Base-by-base conservation (phyloP, 2,329 filamentous ascomycete genomes). In the Spiromastix sp. region DNA sequence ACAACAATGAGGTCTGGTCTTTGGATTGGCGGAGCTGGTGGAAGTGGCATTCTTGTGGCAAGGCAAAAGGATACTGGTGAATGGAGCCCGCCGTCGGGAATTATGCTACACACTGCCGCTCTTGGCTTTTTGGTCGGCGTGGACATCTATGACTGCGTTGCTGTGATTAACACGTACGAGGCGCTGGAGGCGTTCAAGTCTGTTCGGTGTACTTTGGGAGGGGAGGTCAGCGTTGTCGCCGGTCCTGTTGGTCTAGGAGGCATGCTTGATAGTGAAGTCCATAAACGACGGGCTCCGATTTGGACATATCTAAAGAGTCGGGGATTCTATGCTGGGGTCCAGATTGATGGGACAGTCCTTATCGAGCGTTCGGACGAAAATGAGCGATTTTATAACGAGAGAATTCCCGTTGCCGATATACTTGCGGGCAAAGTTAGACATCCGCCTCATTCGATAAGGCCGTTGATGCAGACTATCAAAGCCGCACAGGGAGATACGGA, bases 111-210 rank as follows among this genome's bases (percentile, higher is more conserved):
- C 54, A 94, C 89, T 0, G 77, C 85, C 1, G 85, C 82, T 1
- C 70, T 95, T 21, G 89, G 86, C 22, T 95, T 96, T 52, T 73
- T 94, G 35, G 79, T 87, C 4, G 89, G 87, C 2, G 81, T 94
- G 26, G 89, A 96, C 54, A 86, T 95, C 20, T 96, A 95, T 66
- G 89, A 96, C 57, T 94, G 87, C 52, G 82, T 96, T 10, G 72
- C 95, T 6, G 82, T 95, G 22, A 87, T 95, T 54, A 95, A 93
- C 63, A 86, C 82, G 29, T 76, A 83, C 30, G 73, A 84, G 38
- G 85, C 86, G 5, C 66, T 96, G 30, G 82, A 94, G 46, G 77
- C 82, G 1, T 93, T 95, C 53, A 85, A 83, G 22, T 79, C 78
- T 39, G 66, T 89, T 3, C 74, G 81, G 35, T 77, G 85, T 37